Evolutionary conservation across 768 basidiomycete genomes (phyloP), one percentile per base, ranked within the genome.

Genomic region (Pilatotrama ljubarskyi): DNA sequence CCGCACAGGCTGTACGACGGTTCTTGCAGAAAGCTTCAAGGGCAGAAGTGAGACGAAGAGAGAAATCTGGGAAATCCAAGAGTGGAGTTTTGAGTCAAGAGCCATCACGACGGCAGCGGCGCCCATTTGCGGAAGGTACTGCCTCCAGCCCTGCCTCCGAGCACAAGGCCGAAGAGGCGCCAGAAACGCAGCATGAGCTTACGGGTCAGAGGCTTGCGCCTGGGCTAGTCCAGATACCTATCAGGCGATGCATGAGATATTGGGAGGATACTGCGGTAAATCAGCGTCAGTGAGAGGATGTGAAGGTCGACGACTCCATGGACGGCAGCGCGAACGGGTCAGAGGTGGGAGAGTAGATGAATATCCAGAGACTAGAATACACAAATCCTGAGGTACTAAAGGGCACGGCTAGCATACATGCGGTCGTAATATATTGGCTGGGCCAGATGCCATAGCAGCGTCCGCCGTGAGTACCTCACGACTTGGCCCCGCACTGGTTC

Each of bases 401-500:
- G 29, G 26, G 3, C 29, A 25, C n/a, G 40, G 40, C 47, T 61
- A 61, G 46, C 59, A 61, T 61, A 61, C 59, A 54, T 17, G 38
- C 18, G 20, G 13, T 3, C 17, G 14, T 20, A n/a, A 41, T 32
- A 14, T n/a, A 17, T 38, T 4, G 20, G 25, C 18, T 35, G 15
- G 24, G 24, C 11, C 7, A 20, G 35, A 10, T 17, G 20, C 3
- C 8, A 14, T 10, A 35, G n/a, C n/a, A 40, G 3, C 22, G 13
- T 3, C 32, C 10, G 10, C 29, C 29, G 29, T 0, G 24, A 18
- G 11, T n/a, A 9, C 10, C 29, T 41, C 35, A 63, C 55, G 46
- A 67, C 62, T 75, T 71, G 8, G 70, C 62, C 15, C 78, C 76
- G 61, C 91, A 93, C 51, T 84, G 88, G 66, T 85, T 84, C 69